phyloP scores from a whole-genome alignment of 2,329 filamentous ascomycete genomes.

The Exophiala oligosperma region DNA sequence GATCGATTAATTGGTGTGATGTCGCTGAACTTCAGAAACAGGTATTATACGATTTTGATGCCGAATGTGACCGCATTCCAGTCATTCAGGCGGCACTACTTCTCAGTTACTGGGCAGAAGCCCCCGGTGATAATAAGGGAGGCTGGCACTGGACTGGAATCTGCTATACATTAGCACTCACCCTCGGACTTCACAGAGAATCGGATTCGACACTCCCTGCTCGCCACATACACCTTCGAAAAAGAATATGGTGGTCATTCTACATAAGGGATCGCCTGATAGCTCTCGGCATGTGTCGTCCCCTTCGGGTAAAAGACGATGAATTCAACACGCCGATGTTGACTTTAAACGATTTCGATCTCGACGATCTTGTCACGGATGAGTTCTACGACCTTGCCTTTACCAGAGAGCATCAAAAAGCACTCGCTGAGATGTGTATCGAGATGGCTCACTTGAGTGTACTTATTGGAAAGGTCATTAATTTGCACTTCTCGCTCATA shows the following conservation, averaged over 20 bases:
- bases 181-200: slow-evolving; percentile 89
- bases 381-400: not conserved
- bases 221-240: slow-evolving; percentile 78
- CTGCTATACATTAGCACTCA: slow-evolving; percentile 85
- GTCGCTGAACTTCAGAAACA: slow-evolving; percentile 35
- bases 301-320: slow-evolving; percentile 86
- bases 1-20: not conserved
- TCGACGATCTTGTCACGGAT: not conserved
- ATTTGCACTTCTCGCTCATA: slow-evolving; percentile 4
- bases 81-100: slow-evolving; percentile 84
- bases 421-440: slow-evolving; percentile 5
- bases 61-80: slow-evolving; percentile 82
- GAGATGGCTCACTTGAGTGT: not conserved
- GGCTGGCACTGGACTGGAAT: slow-evolving; percentile 99
- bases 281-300: slow-evolving; percentile 86
- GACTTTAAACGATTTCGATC: slow-evolving; percentile 8
- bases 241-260: slow-evolving; percentile 95
- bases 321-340: slow-evolving; percentile 37
- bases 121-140: slow-evolving; percentile 93
- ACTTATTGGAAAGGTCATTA: not conserved
- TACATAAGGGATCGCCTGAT: slow-evolving; percentile 92
- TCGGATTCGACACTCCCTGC: slow-evolving; percentile 74
- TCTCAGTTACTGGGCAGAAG: slow-evolving; percentile 97
- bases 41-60: slow-evolving; percentile 91
- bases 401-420: not conserved